Evolutionary conservation across 208 protist genomes (phyloP), one percentile per base, ranked within the genome.

Genomic region (Trypanosoma melophagium): DNA sequence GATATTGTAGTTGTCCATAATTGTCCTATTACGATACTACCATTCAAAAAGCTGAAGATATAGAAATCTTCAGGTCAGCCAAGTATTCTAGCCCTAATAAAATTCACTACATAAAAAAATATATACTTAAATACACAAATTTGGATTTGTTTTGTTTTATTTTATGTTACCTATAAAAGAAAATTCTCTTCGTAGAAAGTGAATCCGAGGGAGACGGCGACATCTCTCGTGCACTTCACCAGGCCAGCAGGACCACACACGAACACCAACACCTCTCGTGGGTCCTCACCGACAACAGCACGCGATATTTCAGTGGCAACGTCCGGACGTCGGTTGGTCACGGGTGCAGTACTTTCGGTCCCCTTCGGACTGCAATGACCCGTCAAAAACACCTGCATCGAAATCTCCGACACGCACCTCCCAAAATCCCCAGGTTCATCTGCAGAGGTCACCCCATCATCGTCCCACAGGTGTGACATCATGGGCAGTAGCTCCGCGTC

Each of bases 141-240:
- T n/a, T n/a, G n/a, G n/a, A n/a, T n/a, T n/a, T n/a, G n/a, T n/a
- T n/a, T n/a, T n/a, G n/a, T n/a, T n/a, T n/a, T n/a, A n/a, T n/a
- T n/a, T n/a, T n/a, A n/a, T n/a, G n/a, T n/a, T n/a, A n/a, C n/a
- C 28, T 66, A 66, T 1, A 66, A 42, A 10, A 66, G 14, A 51
- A 82, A 78, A 19, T 62, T 67, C 47, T 84, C 74, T 10, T 71
- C 57, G 56, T 75, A 74, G 45, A 76, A 72, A 14, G 50, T 54
- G 16, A 71, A 59, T 1, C 79, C 74, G 10, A 76, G 21, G 22
- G 66, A n/a, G 16, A 56, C 45, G 8, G 59, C 56, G 1, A 59
- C 72, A 7, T 52, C 47, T 16, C 61, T 56, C 5, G 65, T 63
- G 12, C 66, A 64, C 1, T 60, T 54, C 25, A 80, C 74, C 22